Conservation (phyloP, 2,329 filamentous ascomycete species). For the Daldinia eschscholtzii region DNA sequence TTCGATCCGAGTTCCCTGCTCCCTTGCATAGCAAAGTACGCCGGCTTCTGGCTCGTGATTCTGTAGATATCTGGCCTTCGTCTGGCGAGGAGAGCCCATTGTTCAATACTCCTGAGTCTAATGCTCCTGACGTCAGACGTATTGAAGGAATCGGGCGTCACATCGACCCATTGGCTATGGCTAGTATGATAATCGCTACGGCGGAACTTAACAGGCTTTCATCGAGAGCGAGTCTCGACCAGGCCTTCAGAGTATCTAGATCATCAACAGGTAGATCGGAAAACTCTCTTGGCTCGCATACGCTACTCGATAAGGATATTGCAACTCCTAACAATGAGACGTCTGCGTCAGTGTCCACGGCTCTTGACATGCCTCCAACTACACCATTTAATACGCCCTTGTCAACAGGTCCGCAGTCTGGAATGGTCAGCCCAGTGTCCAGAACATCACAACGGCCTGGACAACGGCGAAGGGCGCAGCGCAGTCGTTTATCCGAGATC, state of each 20-base stretch:
- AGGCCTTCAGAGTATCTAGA: conserved; percentile 27
- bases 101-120: conserved; percentile 50
- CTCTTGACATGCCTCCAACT: conserved; percentile 20
- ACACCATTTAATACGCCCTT: conserved; percentile 34
- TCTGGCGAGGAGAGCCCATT: conserved; percentile 49
- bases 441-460: conserved; percentile 37
- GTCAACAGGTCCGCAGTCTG: conserved; percentile 27
- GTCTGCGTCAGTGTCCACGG: conserved; percentile 20
- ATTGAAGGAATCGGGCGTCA: conserved; percentile 19
- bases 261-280: conserved; percentile 30
- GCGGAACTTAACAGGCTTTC: conserved; percentile 49
- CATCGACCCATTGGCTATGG: conserved; percentile 45
- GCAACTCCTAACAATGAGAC: conserved; percentile 29
- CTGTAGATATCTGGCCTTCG: conserved; percentile 48
- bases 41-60: conserved; percentile 48
- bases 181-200: conserved; percentile 47
- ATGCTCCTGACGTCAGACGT: conserved; percentile 27
- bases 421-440: conserved; percentile 26
- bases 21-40: conserved; percentile 47
- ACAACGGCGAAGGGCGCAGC: conserved; percentile 42
- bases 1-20: conserved; percentile 48
- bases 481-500: conserved; percentile 51
- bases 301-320: conserved; percentile 23
- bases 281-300: conserved; percentile 25
- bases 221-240: conserved; percentile 26